phyloP scores from a whole-genome alignment of 2,329 filamentous ascomycete species.

The Emergomyces orientalis region DNA sequence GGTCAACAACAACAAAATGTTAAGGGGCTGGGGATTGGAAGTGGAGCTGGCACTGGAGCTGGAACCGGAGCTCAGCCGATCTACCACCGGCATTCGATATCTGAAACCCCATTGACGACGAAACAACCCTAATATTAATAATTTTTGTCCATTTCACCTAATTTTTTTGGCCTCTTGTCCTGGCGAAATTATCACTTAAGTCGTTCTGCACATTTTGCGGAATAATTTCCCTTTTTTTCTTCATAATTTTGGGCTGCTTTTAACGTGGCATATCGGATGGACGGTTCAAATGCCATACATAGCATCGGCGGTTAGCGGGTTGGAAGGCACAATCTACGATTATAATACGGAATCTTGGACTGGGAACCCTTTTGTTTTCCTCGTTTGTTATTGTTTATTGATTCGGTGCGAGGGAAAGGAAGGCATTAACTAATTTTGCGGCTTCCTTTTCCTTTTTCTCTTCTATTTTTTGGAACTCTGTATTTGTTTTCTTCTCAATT shows the following conservation, averaged over 20 bases:
- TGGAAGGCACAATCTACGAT: background rate
- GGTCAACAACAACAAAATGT: slow-evolving; percentile 14
- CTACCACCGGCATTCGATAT: background rate
- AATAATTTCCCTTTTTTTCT: background rate
- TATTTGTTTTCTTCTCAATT: background rate
- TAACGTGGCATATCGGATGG: background rate
- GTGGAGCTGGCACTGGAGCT: background rate
- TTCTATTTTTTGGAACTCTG: background rate
- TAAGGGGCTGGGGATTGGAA: slow-evolving; percentile 1
- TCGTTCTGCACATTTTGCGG: background rate
- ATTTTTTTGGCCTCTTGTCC: background rate
- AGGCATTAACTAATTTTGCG: background rate
- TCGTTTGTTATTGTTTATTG: background rate
- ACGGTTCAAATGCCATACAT: background rate
- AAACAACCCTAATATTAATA: background rate
- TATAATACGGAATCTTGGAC: background rate
- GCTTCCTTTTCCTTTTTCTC: background rate
- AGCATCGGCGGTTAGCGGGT: background rate
- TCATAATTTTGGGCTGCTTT: background rate
- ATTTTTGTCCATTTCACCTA: background rate
- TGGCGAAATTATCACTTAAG: background rate
- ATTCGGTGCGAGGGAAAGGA: background rate
- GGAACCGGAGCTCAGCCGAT: background rate
- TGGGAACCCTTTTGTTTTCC: background rate
- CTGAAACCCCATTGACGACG: background rate